phyloP scores from a whole-genome alignment of 1,139 yeast genomes.

The Kodamaea anthophila region DNA sequence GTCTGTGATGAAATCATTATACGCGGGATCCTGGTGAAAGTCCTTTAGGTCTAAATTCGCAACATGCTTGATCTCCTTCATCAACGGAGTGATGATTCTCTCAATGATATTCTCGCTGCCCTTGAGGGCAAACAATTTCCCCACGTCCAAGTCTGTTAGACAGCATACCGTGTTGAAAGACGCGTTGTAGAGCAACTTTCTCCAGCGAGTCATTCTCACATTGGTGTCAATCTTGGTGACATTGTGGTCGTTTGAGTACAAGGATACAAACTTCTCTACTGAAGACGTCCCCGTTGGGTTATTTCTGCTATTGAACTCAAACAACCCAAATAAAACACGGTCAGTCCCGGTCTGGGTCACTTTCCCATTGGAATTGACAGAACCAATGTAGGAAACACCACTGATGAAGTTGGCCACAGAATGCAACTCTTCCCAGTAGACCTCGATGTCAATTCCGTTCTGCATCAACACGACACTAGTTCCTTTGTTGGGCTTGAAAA shows the following conservation, averaged over 20 bases:
- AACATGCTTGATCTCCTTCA: constrained; percentile 19
- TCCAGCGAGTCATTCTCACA: constrained; percentile 59
- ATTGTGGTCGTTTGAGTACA: constrained; percentile 45
- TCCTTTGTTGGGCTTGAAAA: constrained; percentile 8
- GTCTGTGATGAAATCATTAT: constrained; percentile 13
- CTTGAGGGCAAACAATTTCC: constrained; percentile 15
- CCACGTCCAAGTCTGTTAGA: constrained; percentile 46
- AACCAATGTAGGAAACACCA: constrained; percentile 66
- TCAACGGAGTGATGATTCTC: constrained; percentile 17
- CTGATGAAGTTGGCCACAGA: constrained; percentile 31
- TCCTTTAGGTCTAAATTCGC: constrained; percentile 20
- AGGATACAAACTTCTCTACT: constrained; percentile 38
- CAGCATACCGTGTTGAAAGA: constrained; percentile 60
- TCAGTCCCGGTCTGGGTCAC: constrained; percentile 53
- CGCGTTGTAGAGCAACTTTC: constrained; percentile 65
- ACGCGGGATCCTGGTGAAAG: constrained; percentile 9
- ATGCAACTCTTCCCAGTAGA: constrained; percentile 53
- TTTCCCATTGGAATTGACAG: constrained; percentile 49
- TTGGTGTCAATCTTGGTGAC: constrained; percentile 39
- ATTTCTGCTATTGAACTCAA: constrained; percentile 16
- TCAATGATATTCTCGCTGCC: constrained; percentile 14
- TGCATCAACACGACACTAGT: constrained; percentile 61
- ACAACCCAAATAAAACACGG: constrained; percentile 49
- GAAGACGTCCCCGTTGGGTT: constrained; percentile 15
- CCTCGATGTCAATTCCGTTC: constrained; percentile 64